Evolutionary conservation across 148 eudicot genomes (phyloP), one percentile per base, ranked within the genome.

Genomic region (Nepenthes gracilis): DNA sequence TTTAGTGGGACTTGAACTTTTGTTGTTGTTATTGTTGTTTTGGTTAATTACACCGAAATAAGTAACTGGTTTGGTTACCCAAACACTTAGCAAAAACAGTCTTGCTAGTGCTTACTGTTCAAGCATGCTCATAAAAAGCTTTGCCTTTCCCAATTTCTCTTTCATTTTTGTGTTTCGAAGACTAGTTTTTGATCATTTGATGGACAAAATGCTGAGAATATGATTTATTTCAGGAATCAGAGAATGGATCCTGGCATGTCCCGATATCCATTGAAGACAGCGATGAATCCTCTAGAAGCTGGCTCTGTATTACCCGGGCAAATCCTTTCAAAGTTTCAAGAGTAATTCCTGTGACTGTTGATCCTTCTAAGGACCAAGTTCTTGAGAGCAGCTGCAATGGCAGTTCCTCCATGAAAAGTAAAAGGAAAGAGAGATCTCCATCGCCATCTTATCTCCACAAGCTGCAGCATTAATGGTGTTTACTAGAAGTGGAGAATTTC

Each of bases 231-330:
- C 77, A 80, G 84, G 84, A 83, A 71, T 83, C 84, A 10, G 83
- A 77, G 53, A 78, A 72, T 47, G 88, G 88, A 67, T 56, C 78
- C 36, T 83, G 89, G 89, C 89, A 84, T 61, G 60, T 84, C 58
- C 89, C 90, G 48, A 61, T 81, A 63, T 66, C 83, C 5, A 72
- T 71, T 33, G 84, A 81, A 65, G 59, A 55, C 58, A 59, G 32
- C 12, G 80, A 80, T 12, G 84, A 81, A 74, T 61, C 72, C 57
- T 78, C 69, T 36, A 81, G 93, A 75, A 80, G 61, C 34, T 89
- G 97, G 97, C 84, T 89, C 56, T 89, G 97, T 64, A 61, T 81
- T 43, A 71, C 81, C 2, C 75, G 86, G 57, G 59, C 67, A 35
- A 68, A 59, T 57, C 62, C 65, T 47, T 14, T 36, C 67, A 67